phyloP scores from a whole-genome alignment of 257 asterid species.

The Cynanchum wilfordii region DNA sequence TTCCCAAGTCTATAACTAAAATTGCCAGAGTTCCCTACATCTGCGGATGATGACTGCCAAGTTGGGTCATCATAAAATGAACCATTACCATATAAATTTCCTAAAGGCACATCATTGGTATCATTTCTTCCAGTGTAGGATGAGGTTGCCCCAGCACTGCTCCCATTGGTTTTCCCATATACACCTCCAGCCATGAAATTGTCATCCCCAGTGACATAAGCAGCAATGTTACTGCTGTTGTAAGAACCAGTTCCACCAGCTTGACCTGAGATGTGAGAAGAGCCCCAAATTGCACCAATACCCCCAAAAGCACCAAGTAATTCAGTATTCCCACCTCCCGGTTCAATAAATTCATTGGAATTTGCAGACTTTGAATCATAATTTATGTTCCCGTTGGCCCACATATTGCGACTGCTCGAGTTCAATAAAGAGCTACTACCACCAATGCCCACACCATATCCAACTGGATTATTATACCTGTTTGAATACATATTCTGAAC shows the following conservation, averaged over 20 bases:
- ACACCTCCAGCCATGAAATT: slow-evolving; percentile 36
- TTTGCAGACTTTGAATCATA: slow-evolving; percentile 30
- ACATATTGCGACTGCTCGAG: slow-evolving; percentile 34
- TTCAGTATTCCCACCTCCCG: slow-evolving; percentile 39
- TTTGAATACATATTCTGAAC: slow-evolving; percentile 41
- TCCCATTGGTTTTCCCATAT: slow-evolving; percentile 41
- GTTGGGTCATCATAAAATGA: slow-evolving; percentile 16
- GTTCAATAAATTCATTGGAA: slow-evolving; percentile 36
- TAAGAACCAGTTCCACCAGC: slow-evolving; percentile 39
- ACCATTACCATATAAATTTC: slow-evolving; percentile 24
- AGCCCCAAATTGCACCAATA: slow-evolving; percentile 62
- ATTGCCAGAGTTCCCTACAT: slow-evolving; percentile 38
- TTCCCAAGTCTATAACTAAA: slow-evolving; percentile 47
- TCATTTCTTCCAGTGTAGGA: slow-evolving; percentile 37
- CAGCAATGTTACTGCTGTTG: slow-evolving; percentile 26
- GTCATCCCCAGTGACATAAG: slow-evolving; percentile 33
- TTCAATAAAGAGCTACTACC: slow-evolving; percentile 46
- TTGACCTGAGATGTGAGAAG: slow-evolving; percentile 42
- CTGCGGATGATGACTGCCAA: slow-evolving; percentile 52
- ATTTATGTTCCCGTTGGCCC: slow-evolving; percentile 45
- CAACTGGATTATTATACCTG: slow-evolving; percentile 40
- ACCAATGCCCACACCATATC: slow-evolving; percentile 37
- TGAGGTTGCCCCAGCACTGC: slow-evolving; percentile 28
- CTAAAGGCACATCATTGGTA: slow-evolving; percentile 37
- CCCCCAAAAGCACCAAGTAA: slow-evolving; percentile 42